Conservation (phyloP, 2,329 filamentous ascomycete species). For the Aspergillus viridinutans region DNA sequence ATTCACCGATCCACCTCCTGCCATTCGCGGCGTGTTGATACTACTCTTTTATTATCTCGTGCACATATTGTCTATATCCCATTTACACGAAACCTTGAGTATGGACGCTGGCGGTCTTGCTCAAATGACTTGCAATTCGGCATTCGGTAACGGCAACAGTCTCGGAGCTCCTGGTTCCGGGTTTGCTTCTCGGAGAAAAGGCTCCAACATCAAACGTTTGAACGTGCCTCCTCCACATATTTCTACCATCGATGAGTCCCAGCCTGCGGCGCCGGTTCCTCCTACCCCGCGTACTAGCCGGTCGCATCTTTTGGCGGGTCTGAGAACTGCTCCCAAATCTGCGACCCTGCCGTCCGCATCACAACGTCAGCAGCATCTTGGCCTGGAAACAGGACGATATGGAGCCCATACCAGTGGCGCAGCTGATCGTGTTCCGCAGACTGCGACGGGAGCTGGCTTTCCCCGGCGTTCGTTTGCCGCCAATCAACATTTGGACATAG, state of each 20-base stretch:
- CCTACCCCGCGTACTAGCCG: conserved; percentile 87
- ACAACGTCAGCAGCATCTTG: conserved; percentile 54
- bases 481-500: conserved; percentile 34
- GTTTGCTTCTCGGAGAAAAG: conserved; percentile 80
- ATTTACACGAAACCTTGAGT: conserved; percentile 32
- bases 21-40: background rate
- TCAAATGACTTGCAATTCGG: conserved; percentile 94
- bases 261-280: conserved; percentile 61
- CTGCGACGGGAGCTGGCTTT: conserved; percentile 55
- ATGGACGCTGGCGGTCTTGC: conserved; percentile 98
- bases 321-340: conserved; percentile 90
- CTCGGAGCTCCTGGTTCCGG: conserved; percentile 73
- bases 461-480: conserved; percentile 39
- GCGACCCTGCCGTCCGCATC: conserved; percentile 65
- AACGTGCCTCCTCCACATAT: conserved; percentile 72
- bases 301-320: conserved; percentile 86
- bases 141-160: conserved; percentile 60
- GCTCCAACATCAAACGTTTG: conserved; percentile 84
- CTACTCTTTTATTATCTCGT: conserved; percentile 14
- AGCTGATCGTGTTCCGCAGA: conserved; percentile 53
- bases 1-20: conserved; percentile 14
- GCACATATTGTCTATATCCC: conserved; percentile 27
- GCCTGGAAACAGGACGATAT: conserved; percentile 47
- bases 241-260: conserved; percentile 59
- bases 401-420: conserved; percentile 40